Conservation (phyloP, 148 eudicot genomes). For the Chenopodium suecicum region DNA sequence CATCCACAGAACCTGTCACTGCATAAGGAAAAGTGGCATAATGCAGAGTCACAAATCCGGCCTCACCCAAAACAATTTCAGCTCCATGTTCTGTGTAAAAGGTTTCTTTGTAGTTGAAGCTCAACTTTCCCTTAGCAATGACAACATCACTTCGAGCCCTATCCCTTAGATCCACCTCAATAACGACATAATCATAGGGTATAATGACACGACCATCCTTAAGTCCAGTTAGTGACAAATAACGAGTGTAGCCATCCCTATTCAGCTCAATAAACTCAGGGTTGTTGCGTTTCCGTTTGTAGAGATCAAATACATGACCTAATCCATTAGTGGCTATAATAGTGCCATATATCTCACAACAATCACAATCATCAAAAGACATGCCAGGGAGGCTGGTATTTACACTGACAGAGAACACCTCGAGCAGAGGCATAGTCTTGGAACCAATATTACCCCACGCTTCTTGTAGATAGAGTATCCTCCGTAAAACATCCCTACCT, state of each 20-base stretch:
- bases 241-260: neutral
- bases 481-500: no score
- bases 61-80: neutral
- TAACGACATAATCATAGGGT: neutral
- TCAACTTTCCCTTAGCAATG: no score
- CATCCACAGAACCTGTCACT: neutral
- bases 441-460: no score
- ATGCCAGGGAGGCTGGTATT: neutral
- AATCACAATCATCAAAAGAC: neutral
- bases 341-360: neutral
- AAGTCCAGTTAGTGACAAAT: neutral
- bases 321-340: neutral
- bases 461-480: no score
- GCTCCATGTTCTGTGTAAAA: neutral
- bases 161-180: no score
- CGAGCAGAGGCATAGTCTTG: neutral
- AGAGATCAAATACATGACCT: neutral
- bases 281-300: neutral
- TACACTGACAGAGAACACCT: neutral
- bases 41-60: neutral
- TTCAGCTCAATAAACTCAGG: neutral
- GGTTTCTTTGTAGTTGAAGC: neutral
- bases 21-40: neutral
- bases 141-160: no score
- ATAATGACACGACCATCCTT: conserved; percentile 1